Evolutionary conservation across 345 rosid species (phyloP).

Genomic region (Theobroma cacao): DNA sequence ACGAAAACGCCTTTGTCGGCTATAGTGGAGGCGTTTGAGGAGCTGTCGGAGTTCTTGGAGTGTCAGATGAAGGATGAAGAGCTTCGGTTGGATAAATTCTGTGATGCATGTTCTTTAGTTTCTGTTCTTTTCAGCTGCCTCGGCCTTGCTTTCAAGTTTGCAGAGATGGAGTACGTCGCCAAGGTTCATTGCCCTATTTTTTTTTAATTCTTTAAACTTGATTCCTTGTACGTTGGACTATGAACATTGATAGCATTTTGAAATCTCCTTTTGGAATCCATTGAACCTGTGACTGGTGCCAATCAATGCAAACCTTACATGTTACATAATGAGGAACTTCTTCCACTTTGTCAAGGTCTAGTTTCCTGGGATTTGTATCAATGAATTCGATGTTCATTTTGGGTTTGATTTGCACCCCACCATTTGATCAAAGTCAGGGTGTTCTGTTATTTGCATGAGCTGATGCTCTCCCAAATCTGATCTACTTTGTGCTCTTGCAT

Average conservation of each 20-base stretch:
- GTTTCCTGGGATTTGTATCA: background rate
- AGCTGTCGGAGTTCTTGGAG: slow-evolving; percentile 34
- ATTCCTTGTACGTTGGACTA: too few species aligned
- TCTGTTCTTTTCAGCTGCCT: slow-evolving; percentile 67
- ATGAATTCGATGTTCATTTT: too few species aligned
- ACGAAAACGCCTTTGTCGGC: slow-evolving; percentile 37
- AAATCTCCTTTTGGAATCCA: background rate
- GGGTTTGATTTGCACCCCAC: too few species aligned
- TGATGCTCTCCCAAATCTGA: too few species aligned
- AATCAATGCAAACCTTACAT: background rate
- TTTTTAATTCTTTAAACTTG: background rate
- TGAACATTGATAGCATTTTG: background rate
- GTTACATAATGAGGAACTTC: too few species aligned
- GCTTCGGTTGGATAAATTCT: slow-evolving; percentile 54
- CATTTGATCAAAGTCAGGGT: too few species aligned
- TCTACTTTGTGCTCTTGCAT: background rate
- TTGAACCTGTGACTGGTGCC: background rate
- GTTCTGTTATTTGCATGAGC: too few species aligned
- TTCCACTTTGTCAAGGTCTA: background rate
- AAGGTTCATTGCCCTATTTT: slow-evolving; percentile 43
- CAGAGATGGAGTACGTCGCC: slow-evolving; percentile 71
- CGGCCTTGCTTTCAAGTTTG: slow-evolving; percentile 90
- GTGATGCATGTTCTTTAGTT: slow-evolving; percentile 64
- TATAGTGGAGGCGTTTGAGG: slow-evolving; percentile 64
- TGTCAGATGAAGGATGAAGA: slow-evolving; percentile 20